Conservation (phyloP, 805 yeast genomes). For the Ogataea ramenticola region DNA sequence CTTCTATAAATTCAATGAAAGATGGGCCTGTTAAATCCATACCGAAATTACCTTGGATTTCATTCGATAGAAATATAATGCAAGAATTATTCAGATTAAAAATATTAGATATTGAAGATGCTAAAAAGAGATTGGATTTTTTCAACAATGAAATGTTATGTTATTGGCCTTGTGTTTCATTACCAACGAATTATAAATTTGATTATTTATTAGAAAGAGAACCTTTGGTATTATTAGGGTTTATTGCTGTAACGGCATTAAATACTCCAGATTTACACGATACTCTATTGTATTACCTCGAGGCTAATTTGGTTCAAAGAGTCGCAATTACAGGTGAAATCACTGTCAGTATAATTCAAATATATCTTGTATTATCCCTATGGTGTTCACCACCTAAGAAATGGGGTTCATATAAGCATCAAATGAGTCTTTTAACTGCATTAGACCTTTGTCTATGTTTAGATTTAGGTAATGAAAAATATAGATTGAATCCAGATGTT, state of each 20-base stretch:
- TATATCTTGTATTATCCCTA: constrained; percentile 37
- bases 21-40: constrained; percentile 26
- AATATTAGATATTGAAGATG: constrained; percentile 28
- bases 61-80: constrained; percentile 28
- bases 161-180: constrained; percentile 42
- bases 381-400: constrained; percentile 49
- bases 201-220: constrained; percentile 33
- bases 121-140: constrained; percentile 25
- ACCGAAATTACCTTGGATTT: constrained; percentile 29
- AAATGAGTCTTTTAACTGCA: constrained; percentile 39
- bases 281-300: constrained; percentile 35
- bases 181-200: constrained; percentile 31
- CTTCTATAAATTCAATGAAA: constrained; percentile 29
- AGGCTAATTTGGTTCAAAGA: constrained; percentile 35
- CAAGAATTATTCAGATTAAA: constrained; percentile 31
- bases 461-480: constrained; percentile 35
- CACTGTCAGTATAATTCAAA: constrained; percentile 32
- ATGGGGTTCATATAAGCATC: constrained; percentile 47
- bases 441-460: constrained; percentile 39
- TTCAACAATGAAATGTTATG: constrained; percentile 33
- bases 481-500: constrained; percentile 18
- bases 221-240: constrained; percentile 36
- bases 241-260: constrained; percentile 39
- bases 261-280: constrained; percentile 37
- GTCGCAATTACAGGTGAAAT: constrained; percentile 38